Base-by-base conservation (phyloP, 768 basidiomycete genomes). In the Leucogyrophana mollusca region DNA sequence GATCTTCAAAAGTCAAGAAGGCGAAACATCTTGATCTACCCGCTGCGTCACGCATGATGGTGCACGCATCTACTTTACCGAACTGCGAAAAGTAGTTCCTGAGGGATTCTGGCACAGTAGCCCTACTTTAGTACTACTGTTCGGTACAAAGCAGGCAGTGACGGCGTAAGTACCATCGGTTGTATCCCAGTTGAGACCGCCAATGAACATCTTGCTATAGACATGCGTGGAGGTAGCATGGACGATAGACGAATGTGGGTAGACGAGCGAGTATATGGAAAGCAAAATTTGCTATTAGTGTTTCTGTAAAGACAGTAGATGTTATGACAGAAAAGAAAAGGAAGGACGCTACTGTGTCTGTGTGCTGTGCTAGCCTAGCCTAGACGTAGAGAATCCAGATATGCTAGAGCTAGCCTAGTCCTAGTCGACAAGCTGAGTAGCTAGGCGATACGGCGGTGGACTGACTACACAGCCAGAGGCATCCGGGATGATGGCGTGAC, bases 191-290 rank as follows among this genome's bases (percentile, higher is more conserved):
- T 98, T 96, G 55, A 99, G 78, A 55, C 96, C 96, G 53, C 96
- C 96, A 64, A 99, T 94, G 71, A 99, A 99, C 96, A 99, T 99
- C 79, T 99, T 99, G 71, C 96, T 97, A 77, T 68, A 73, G 65
- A 72, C 58, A 56, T 52, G 37, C 55, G 47, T 55, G 49, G 59
- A 43, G 51, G 54, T 46, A 49, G 43, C 50, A 53, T 34, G 41
- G 35, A 16, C 27, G 53, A 62, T 20, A 51, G 46, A 57, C 22
- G 61, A 51, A 66, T 36, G 57, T 46, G 53, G 49, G 42, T 47
- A 57, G 60, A 56, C 37, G 58, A 55, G 36, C 48, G 54, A 51
- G 34, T 33, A 61, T 49, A 66, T 66, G 61, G 55, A 72, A 74
- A 70, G 68, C 62, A 75, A 79, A 68, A 68, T 66, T 66, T 85